Evolutionary conservation across 768 basidiomycete genomes (phyloP).

Genomic region (Hypsizygus marmoreus): DNA sequence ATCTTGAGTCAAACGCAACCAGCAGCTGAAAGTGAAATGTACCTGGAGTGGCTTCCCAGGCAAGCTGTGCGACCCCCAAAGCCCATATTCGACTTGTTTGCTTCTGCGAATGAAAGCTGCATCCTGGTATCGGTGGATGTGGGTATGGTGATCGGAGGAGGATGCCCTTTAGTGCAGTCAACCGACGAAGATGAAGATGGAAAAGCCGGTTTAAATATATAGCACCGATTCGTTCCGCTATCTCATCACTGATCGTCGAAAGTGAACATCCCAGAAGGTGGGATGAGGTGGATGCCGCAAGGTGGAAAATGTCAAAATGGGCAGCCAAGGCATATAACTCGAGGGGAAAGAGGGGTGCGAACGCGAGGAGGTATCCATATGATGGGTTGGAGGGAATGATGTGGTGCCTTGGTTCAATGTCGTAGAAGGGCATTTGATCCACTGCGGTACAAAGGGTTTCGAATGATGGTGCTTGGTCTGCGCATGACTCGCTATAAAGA

Average conservation of each 20-base stretch:
- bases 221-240: constrained; percentile 25
- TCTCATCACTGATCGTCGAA: constrained; percentile 25
- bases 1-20: too few species aligned
- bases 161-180: constrained; percentile 25
- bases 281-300: constrained; percentile 5
- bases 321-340: constrained; percentile 15
- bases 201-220: constrained; percentile 28
- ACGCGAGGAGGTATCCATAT: constrained; percentile 4
- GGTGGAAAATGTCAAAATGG: neutral
- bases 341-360: constrained; percentile 21
- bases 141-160: constrained; percentile 28
- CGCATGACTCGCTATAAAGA: neutral
- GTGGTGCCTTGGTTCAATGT: too few species aligned
- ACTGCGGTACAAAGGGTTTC: too few species aligned
- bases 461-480: too few species aligned
- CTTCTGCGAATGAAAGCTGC: constrained; percentile 33
- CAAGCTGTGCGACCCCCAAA: constrained; percentile 32
- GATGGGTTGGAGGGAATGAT: neutral
- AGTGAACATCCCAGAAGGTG: constrained; percentile 27
- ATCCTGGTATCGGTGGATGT: constrained; percentile 28
- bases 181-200: constrained; percentile 22
- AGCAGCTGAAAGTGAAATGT: too few species aligned
- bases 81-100: constrained; percentile 39
- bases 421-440: too few species aligned
- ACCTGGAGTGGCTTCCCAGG: constrained; percentile 40